Evolutionary conservation across 169 alveolate species (phyloP).

Genomic region (Besnoitia besnoiti): DNA sequence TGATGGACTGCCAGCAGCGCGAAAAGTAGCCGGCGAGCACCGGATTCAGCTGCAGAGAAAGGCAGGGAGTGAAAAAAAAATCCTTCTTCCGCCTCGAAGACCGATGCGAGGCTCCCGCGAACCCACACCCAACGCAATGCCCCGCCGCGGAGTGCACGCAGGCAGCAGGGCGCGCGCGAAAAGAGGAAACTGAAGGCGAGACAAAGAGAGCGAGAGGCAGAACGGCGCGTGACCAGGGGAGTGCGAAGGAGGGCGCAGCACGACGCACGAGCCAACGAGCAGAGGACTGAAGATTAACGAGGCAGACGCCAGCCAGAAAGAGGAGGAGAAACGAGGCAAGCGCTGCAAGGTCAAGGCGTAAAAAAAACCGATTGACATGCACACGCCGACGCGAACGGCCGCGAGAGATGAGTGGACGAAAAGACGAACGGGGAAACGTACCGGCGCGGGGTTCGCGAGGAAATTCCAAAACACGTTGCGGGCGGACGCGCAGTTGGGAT

Average conservation of each 20-base stretch:
- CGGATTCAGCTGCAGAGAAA: conserved; percentile 7
- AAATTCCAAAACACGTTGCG: conserved; percentile 7
- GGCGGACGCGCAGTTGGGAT: conserved; percentile 14
- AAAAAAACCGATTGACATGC: too few relatives aligned
- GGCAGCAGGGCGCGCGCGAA: too few relatives aligned
- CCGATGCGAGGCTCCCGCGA: too few relatives aligned
- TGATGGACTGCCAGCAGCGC: conserved; percentile 38
- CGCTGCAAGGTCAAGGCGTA: too few relatives aligned
- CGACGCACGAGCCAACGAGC: background rate
- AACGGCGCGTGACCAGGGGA: background rate
- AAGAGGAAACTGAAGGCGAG: background rate
- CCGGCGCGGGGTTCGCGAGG: background rate
- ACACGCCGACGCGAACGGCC: background rate
- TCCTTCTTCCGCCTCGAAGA: too few relatives aligned
- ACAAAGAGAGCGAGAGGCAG: background rate
- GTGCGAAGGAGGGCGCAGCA: background rate
- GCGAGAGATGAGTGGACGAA: background rate
- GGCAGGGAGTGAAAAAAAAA: background rate
- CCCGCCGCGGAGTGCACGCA: too few relatives aligned
- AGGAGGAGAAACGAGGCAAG: background rate
- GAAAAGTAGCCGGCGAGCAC: conserved; percentile 44
- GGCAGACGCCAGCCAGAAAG: background rate
- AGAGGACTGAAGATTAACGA: too few relatives aligned
- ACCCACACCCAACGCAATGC: too few relatives aligned
- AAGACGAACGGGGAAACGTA: background rate